Evolutionary conservation across 1,284 basidiomycete genomes (phyloP), one percentile per base, ranked within the genome.

Genomic region (Coniferiporia sulphurascens): DNA sequence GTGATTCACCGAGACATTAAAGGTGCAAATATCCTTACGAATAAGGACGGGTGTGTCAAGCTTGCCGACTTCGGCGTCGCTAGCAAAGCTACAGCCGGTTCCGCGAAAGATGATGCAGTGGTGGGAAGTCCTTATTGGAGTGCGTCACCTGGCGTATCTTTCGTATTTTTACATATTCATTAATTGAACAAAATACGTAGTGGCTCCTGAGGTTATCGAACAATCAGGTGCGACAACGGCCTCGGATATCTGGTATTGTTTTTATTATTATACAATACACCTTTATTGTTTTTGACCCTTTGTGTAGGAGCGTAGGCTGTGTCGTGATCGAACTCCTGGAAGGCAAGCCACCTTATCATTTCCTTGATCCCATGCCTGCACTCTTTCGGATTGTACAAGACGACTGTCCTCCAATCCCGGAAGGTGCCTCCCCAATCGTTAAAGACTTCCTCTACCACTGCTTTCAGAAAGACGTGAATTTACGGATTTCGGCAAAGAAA

Each of bases 1-100:
- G 95, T 98, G 59, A 97, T 98, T 65, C 95, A 98, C 73, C 84
- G 95, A n/a, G 95, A 98, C 68, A 98, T 98, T 78, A 98, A 98
- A 73, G 95, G 95, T 44, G 95, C 95, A 13, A 98, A 98, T 67
- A 95, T 98, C 67, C 79, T 98, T 48, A 96, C 95, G n/a, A 97
- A 96, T 70, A 97, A 98, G 74, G 93, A 97, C 72, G 95, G 95
- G n/a, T 89, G 86, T 32, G 93, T 98, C 62, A 96, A 97, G 73
- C 80, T 97, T 22, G 94, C 93, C 7, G 94, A 97, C 74, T 97
- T 97, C 71, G 94, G 94, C 59, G 95, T 97, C 4, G 91, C 91
- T 51, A 85, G 82, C 65, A 85, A 53, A 19, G 77, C 83, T 17
- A 80, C 86, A 58, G 80, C 85, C 1, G 84, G 84, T n/a, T 85